phyloP scores from a whole-genome alignment of 345 rosid species.

The Citrus inodora region DNA sequence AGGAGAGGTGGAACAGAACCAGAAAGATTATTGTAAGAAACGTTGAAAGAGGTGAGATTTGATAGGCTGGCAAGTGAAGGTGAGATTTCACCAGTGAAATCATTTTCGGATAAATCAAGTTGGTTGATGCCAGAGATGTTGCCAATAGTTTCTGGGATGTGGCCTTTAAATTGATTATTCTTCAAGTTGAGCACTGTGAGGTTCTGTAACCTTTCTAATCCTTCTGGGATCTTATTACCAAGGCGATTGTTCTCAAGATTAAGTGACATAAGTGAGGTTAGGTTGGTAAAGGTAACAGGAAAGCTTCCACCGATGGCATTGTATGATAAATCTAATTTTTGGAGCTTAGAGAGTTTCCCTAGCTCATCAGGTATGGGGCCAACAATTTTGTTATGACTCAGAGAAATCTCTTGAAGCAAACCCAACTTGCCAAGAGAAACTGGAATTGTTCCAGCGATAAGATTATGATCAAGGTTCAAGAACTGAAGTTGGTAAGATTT shows the following conservation, averaged over 20 bases:
- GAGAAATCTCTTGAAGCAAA: constrained; percentile 48
- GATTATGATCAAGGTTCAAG: constrained; percentile 48
- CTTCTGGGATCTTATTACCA: constrained; percentile 45
- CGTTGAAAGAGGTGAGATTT: constrained; percentile 72
- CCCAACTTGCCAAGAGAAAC: constrained; percentile 44
- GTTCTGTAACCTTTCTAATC: constrained; percentile 45
- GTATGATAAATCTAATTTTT: constrained; percentile 63
- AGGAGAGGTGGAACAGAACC: constrained; percentile 72
- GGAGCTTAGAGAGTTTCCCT: constrained; percentile 46
- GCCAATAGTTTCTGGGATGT: constrained; percentile 53
- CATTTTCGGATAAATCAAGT: constrained; percentile 67
- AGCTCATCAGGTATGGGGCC: constrained; percentile 53
- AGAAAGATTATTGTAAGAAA: constrained; percentile 81
- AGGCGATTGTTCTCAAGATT: constrained; percentile 57
- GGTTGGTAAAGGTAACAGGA: constrained; percentile 52
- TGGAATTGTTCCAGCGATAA: constrained; percentile 55
- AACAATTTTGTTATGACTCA: constrained; percentile 60
- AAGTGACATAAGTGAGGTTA: constrained; percentile 50
- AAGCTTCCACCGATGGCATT: constrained; percentile 72
- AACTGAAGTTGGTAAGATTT: constrained; percentile 39
- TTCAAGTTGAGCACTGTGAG: constrained; percentile 60
- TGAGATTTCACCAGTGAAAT: constrained; percentile 72
- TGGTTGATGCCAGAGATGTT: constrained; percentile 48
- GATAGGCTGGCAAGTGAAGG: constrained; percentile 45
- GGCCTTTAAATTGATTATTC: constrained; percentile 56